Base-by-base conservation (phyloP, 768 basidiomycete genomes). In the Serendipita sp. region DNA sequence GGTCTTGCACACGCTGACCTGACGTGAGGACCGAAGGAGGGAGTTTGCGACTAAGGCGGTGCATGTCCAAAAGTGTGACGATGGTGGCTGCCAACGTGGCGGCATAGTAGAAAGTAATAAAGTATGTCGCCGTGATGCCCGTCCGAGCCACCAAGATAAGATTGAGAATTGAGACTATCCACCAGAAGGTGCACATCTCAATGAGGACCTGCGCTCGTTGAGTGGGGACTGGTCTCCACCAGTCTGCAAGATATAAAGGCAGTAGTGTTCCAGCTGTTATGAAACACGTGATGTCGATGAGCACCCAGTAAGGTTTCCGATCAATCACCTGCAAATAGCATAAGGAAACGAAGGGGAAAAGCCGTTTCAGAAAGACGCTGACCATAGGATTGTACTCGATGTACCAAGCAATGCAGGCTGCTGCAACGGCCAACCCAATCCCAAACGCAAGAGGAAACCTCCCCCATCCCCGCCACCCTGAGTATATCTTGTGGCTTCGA, bases 361-460 rank as follows among this genome's bases (percentile, higher is more conserved):
- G 11, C 56, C 8, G n/a, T n/a, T 7, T 13, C 18, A 34, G 38
- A 15, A 45, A 32, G 30, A n/a, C 1, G 74, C 84, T 70, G 69
- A 87, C 86, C 67, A 82, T 83, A 34, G 83, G 82, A 71, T 88
- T 88, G 47, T 85, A 18, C 54, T 78, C 73, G 15, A 81, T 68
- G 68, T 80, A 84, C 3, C 76, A 76, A 53, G 75, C 70, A 2
- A 81, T 75, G 5, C 88, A 73, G 2, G 76, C 75, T 2, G 72
- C 74, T 67, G 86, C 81, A 2, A 80, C 68, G 5, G 72, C 78
- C 2, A 78, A 67, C 1, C 77, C 75, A 10, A 83, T 68, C 5
- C 78, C 56, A 44, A 88, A 68, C 1, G 84, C 79, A 0, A 84
- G 68, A 82, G 86, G 88, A 70, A 89, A 86, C 65, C 82, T 82